Conservation (phyloP, 2,329 filamentous ascomycete species). For the Cordyceps pruinosa region DNA sequence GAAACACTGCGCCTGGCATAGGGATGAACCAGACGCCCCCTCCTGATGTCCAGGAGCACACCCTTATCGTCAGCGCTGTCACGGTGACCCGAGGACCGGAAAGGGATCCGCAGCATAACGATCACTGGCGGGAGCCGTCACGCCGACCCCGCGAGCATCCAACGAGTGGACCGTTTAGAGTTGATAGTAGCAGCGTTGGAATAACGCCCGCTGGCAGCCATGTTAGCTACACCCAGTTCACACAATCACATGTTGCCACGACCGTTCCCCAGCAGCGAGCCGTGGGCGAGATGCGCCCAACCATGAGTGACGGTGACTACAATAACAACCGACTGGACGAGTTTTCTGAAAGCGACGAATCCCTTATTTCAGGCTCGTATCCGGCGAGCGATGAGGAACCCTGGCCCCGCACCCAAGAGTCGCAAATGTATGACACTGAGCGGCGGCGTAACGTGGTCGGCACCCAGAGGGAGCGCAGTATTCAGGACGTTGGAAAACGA, state of each 20-base stretch:
- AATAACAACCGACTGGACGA: not conserved
- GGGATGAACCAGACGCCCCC: not conserved
- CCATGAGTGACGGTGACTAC: not conserved
- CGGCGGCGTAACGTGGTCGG: not conserved
- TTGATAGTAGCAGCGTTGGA: slow-evolving; percentile 3
- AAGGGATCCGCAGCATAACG: not conserved
- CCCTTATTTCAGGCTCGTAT: not conserved
- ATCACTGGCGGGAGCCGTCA: not conserved
- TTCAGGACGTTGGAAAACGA: not conserved
- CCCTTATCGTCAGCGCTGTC: not conserved
- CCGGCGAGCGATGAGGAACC: not conserved
- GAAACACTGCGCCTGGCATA: no score
- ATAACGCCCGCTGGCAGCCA: not conserved
- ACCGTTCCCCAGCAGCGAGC: not conserved
- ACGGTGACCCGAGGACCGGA: not conserved
- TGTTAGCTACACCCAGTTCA: not conserved
- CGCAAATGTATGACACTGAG: not conserved
- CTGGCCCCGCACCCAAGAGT: not conserved
- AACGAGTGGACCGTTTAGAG: not conserved
- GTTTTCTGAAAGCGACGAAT: not conserved
- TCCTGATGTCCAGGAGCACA: not conserved
- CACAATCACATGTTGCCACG: not conserved
- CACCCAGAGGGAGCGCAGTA: not conserved
- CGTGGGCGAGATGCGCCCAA: not conserved
- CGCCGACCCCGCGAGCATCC: not conserved